A percentile compares a stretch with the other conserved stretches of the same genome.
Evolutionary conservation across 164 flowering plant species (phyloP).

Genomic region (Buxus sempervirens): DNA sequence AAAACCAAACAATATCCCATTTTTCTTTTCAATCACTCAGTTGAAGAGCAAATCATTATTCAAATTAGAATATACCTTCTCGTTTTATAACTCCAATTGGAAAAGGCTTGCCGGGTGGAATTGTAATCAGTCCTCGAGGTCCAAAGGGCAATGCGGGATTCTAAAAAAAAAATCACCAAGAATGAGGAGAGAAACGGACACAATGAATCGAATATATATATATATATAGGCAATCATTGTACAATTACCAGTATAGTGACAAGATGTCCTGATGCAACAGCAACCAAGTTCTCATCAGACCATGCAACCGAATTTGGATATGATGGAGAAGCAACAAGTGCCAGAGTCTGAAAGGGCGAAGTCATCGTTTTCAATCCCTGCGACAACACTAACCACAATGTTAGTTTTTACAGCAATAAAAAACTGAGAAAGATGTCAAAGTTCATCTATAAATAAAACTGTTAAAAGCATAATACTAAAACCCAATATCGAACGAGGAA

Average conservation of each 20-base stretch:
- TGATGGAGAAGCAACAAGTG: slow-evolving; percentile 51
- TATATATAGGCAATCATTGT: not conserved
- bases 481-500: too few relatives aligned
- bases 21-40: too few relatives aligned
- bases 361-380: slow-evolving; percentile 9
- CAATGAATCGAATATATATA: too few relatives aligned
- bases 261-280: slow-evolving; percentile 71
- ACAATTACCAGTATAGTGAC: slow-evolving; percentile 65
- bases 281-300: slow-evolving; percentile 89
- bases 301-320: slow-evolving; percentile 76
- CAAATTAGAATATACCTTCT: slow-evolving; percentile 37
- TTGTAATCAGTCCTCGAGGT: slow-evolving; percentile 65
- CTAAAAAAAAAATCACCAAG: slow-evolving; percentile 31
- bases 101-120: slow-evolving; percentile 47
- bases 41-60: not conserved
- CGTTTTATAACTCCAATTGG: slow-evolving; percentile 54
- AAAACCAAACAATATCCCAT: too few relatives aligned
- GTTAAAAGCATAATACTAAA: too few relatives aligned
- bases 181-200: not conserved
- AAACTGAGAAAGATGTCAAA: too few relatives aligned
- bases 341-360: slow-evolving; percentile 46
- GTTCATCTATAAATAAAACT: too few relatives aligned
- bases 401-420: too few relatives aligned
- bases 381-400: not conserved
- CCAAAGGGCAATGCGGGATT: slow-evolving; percentile 66